A percentile compares a stretch with the other conserved stretches of the same genome.
These are phyloP conservation scores for Chimonanthus salicifolius DNA, from an alignment of 164 flowering plant species.

Conservation along the genomic window DNA sequence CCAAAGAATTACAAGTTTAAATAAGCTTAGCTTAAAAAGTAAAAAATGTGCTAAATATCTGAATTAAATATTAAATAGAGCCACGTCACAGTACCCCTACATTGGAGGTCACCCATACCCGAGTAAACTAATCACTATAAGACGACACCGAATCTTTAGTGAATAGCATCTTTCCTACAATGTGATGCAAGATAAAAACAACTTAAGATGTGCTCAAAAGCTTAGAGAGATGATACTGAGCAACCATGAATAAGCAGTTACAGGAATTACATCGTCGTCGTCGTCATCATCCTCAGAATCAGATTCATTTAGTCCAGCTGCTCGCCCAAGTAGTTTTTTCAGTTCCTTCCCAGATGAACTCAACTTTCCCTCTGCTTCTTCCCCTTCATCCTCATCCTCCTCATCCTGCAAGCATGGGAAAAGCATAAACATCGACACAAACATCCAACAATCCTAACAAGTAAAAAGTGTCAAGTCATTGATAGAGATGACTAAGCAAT, in stretches of 20 bases:
- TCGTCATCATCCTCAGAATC: slow-evolving; percentile 93
- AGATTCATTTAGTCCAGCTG: slow-evolving; percentile 69
- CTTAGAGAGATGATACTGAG: not conserved
- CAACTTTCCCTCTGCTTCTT: slow-evolving; percentile 74
- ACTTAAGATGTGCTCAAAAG: not conserved
- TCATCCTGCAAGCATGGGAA: slow-evolving; percentile 58
- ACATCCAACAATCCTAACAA: not conserved
- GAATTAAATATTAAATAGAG: not conserved
- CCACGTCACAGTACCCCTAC: not conserved
- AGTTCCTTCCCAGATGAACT: slow-evolving; percentile 96
- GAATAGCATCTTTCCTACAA: not conserved
- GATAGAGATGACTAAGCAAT: not conserved
- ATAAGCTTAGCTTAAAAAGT: too few species aligned
- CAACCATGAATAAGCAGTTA: not conserved
- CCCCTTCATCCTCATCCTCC: slow-evolving; percentile 69
- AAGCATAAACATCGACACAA: not conserved
- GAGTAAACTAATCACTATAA: not conserved
- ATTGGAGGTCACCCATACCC: not conserved
- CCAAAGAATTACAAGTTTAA: too few species aligned
- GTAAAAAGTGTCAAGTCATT: not conserved
- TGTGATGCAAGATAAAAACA: not conserved
- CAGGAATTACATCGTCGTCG: slow-evolving; percentile 63
- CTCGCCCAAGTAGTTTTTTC: slow-evolving; percentile 76
- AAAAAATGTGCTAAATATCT: not conserved
- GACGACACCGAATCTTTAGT: too few species aligned